phyloP scores from a whole-genome alignment of 2,329 filamentous ascomycete genomes.

The Aspergillus unguis region DNA sequence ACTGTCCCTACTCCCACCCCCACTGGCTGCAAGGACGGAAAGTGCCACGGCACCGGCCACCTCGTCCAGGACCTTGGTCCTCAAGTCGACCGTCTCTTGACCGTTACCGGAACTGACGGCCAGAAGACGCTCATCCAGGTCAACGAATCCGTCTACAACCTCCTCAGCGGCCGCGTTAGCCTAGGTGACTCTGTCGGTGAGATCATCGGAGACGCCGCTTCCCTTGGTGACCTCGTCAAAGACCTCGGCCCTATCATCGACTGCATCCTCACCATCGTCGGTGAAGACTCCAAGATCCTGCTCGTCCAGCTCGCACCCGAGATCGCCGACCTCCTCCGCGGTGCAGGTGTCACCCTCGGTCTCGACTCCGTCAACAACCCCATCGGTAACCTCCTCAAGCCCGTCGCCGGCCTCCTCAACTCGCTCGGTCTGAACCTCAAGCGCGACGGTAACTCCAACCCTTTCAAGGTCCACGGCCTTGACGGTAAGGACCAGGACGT shows the following conservation, averaged over 20 bases:
- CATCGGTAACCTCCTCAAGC: conserved; percentile 16
- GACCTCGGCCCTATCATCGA: conserved; percentile 19
- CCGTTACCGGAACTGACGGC: conserved; percentile 28
- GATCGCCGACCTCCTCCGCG: conserved; percentile 18
- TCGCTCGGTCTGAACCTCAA: conserved; percentile 17
- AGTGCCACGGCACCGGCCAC: conserved; percentile 26
- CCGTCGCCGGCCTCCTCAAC: conserved; percentile 13
- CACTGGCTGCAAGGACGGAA: conserved; percentile 12
- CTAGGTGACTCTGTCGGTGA: conserved; percentile 16
- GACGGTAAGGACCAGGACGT: background rate
- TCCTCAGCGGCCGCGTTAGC: conserved; percentile 12
- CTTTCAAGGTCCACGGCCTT: background rate
- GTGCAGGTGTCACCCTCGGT: conserved; percentile 17
- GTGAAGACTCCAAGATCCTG: conserved; percentile 20
- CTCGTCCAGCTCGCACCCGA: conserved; percentile 23
- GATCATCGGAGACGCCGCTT: conserved; percentile 13
- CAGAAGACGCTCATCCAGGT: conserved; percentile 22
- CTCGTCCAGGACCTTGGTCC: conserved; percentile 32
- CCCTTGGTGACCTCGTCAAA: conserved; percentile 19
- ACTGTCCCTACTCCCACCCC: background rate
- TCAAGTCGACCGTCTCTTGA: conserved; percentile 29
- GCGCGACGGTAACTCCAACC: conserved; percentile 1
- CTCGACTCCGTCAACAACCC: conserved; percentile 23
- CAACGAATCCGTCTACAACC: conserved; percentile 17
- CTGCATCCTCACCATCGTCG: conserved; percentile 24